These are phyloP conservation scores for Dendrobium catenatum DNA, from an alignment of 106 monocot genomes.

Conservation along the genomic window DNA sequence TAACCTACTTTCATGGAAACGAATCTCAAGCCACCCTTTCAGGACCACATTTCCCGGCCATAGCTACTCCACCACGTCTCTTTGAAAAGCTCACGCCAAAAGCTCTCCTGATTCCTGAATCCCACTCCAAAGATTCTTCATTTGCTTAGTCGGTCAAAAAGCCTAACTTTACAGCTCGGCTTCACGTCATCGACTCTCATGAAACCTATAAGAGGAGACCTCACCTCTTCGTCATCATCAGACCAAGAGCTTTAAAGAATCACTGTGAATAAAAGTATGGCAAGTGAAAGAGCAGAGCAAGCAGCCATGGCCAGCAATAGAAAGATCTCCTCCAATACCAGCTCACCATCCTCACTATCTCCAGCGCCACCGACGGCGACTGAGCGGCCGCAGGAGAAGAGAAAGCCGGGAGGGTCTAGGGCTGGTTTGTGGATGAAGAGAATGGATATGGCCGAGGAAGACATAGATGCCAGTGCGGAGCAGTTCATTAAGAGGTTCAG, in stretches of 20 bases:
- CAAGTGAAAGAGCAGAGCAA: not conserved
- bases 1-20: no score
- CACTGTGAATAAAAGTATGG: no score
- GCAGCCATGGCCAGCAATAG: not conserved
- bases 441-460: not conserved
- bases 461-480: slow-evolving; percentile 28
- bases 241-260: not conserved
- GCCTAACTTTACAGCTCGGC: not conserved
- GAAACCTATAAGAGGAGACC: not conserved
- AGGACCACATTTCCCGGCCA: no score
- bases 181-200: not conserved
- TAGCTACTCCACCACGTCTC: no score
- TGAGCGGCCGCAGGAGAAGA: not conserved
- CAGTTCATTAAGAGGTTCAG: slow-evolving; percentile 33
- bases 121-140: no score
- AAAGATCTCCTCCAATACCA: not conserved
- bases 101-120: no score
- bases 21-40: no score
- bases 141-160: no score
- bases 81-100: no score
- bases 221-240: not conserved
- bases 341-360: not conserved
- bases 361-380: not conserved
- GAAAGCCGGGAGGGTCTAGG: not conserved
- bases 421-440: not conserved